phyloP scores from a whole-genome alignment of 805 yeast species.

The Limtongia smithiae region DNA sequence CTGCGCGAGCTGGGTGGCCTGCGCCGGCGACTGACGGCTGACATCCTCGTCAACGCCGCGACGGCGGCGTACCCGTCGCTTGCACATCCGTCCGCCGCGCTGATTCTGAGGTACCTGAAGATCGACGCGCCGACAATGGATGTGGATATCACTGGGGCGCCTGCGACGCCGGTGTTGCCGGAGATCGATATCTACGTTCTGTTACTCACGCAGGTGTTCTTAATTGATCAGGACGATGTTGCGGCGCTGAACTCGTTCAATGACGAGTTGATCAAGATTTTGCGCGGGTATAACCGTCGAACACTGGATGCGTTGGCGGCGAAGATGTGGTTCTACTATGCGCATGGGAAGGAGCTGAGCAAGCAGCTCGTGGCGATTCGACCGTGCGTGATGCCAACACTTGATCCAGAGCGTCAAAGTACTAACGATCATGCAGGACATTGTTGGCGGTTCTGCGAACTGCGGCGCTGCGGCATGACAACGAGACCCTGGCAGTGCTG shows the following conservation, averaged over 20 bases:
- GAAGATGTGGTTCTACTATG: slow-evolving; percentile 87
- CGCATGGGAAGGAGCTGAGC: slow-evolving; percentile 67
- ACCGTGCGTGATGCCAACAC: slow-evolving; percentile 36
- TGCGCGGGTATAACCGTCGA: slow-evolving; percentile 69
- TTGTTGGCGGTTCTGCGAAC: slow-evolving; percentile 75
- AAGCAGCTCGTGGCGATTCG: slow-evolving; percentile 55
- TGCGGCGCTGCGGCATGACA: slow-evolving; percentile 86
- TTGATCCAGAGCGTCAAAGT: neutral
- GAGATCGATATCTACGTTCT: slow-evolving; percentile 79
- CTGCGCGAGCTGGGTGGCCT: slow-evolving; percentile 76
- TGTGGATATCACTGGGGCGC: slow-evolving; percentile 16
- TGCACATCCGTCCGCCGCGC: slow-evolving; percentile 7
- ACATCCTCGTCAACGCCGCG: slow-evolving; percentile 54
- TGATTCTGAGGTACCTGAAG: slow-evolving; percentile 14
- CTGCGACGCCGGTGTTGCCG: slow-evolving; percentile 52
- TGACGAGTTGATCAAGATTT: slow-evolving; percentile 46
- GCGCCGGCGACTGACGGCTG: slow-evolving; percentile 59
- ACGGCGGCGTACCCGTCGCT: slow-evolving; percentile 51
- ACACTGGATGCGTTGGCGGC: slow-evolving; percentile 83
- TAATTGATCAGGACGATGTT: slow-evolving; percentile 60
- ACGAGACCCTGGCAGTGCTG: slow-evolving; percentile 83
- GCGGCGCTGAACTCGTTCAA: slow-evolving; percentile 53
- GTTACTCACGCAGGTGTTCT: slow-evolving; percentile 69
- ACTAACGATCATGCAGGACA: slow-evolving; percentile 33
- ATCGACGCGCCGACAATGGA: slow-evolving; percentile 4